A percentile compares a stretch with the other conserved stretches of the same genome.
phyloP scores from a whole-genome alignment of 176 grass and related monocot genomes.

The Aegilops speltoides region DNA sequence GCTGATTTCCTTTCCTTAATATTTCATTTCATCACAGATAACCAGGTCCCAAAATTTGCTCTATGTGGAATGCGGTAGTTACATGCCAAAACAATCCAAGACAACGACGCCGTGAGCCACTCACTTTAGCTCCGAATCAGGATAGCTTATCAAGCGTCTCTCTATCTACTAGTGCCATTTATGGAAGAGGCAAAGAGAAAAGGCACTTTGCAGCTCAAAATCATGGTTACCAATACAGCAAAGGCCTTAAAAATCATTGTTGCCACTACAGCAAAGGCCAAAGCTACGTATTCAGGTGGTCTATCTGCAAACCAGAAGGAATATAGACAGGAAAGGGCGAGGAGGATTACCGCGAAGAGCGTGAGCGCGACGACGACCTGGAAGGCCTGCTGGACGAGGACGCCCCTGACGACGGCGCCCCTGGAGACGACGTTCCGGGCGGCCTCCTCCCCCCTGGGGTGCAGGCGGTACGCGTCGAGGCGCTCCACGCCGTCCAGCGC shows the following conservation, averaged over 20 bases:
- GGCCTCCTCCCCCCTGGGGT: conserved; percentile 67
- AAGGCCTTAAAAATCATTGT: no score
- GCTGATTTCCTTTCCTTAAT: neutral
- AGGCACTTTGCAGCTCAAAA: neutral
- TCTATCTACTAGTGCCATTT: neutral
- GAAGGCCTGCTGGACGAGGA: conserved; percentile 84
- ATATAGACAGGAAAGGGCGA: neutral
- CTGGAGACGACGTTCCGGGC: conserved; percentile 68
- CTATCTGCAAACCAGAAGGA: neutral
- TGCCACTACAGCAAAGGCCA: neutral
- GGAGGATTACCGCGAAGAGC: conserved; percentile 63
- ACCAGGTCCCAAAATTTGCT: neutral
- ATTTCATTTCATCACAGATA: neutral
- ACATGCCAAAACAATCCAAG: conserved; percentile 1
- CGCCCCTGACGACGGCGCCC: conserved; percentile 67
- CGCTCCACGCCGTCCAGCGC: conserved; percentile 48
- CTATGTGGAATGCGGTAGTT: neutral
- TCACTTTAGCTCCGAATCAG: neutral
- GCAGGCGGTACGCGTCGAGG: conserved; percentile 60
- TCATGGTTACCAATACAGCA: neutral
- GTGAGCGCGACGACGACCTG: conserved; percentile 75
- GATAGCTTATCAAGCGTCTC: neutral
- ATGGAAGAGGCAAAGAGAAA: neutral
- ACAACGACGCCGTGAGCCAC: neutral
- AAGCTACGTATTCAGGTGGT: neutral